Base-by-base conservation (phyloP, 1,139 yeast genomes). In the Taiozyma sp. region DNA sequence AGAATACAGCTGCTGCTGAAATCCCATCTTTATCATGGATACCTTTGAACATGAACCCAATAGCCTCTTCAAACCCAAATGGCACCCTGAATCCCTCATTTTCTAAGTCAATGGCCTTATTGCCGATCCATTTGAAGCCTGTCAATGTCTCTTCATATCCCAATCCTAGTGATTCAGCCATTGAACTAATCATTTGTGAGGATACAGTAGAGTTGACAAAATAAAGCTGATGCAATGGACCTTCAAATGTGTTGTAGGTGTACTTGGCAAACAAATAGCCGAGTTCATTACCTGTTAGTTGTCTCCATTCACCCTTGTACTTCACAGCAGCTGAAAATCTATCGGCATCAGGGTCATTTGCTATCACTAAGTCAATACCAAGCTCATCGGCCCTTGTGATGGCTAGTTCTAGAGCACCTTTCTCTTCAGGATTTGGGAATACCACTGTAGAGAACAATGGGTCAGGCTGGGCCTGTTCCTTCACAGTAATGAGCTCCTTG, bases 41-140 rank as follows among this genome's bases (percentile, higher is more conserved):
- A n/a, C 81, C 75, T 28, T 80, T 73, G 62, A 91, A 89, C 97
- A 93, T 90, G 70, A 83, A 93, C 4, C 99, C 99, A 59, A 93
- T 87, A 5, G 98, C 98, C 65, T 93, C 99, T 67, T 93, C 99
- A 65, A 80, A 93, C 0, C 89, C 97, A 72, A 91, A 90, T 0
- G 97, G 96, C 2, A 92, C 96, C 8, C 51, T 60, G 60, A 65
- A 82, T 0, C 96, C 96, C 43, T 79, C 68, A 0, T 65, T 59
- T 57, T 86, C 90, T 52, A 88, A 72, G 27, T 84, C 88, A 39
- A 86, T 81, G 1, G 97, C 96, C 56, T 83, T 79, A 66, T 93
- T 93, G 3, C 98, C 99, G 48, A 93, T 87, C 99, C 99, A 93
- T 69, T 93, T 93, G 73, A 93, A 93, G 1, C 99, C 98, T 1